phyloP scores from a whole-genome alignment of 2,329 filamentous ascomycete species.

The Penicillium decumbens region DNA sequence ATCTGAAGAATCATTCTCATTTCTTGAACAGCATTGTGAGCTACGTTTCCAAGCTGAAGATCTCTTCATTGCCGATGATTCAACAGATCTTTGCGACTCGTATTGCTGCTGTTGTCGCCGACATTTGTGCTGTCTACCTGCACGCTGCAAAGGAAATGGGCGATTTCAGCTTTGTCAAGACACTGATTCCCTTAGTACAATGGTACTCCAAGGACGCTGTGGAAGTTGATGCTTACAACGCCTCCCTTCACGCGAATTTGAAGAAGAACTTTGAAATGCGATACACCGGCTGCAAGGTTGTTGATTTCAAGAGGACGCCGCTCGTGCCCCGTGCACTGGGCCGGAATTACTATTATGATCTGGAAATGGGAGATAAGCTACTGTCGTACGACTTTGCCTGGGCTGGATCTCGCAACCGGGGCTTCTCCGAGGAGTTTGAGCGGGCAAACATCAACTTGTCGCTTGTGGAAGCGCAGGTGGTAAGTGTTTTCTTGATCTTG shows the following conservation, averaged over 20 bases:
- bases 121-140: conserved; percentile 85
- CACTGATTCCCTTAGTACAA: conserved; percentile 67
- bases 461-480: conserved; percentile 84
- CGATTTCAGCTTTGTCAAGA: conserved; percentile 62
- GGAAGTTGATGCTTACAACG: conserved; percentile 75
- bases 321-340: conserved; percentile 65
- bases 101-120: conserved; percentile 76
- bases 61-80: conserved; percentile 46
- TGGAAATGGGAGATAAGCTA: conserved; percentile 69
- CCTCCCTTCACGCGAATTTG: conserved; percentile 79
- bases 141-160: conserved; percentile 78
- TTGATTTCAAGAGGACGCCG: conserved; percentile 72
- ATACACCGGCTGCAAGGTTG: conserved; percentile 68
- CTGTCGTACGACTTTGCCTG: conserved; percentile 74
- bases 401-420: conserved; percentile 61
- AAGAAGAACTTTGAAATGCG: conserved; percentile 75
- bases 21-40: conserved; percentile 69
- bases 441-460: conserved; percentile 87
- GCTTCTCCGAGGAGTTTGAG: conserved; percentile 76
- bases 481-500: conserved; percentile 41
- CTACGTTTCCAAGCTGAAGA: conserved; percentile 61
- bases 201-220: conserved; percentile 78
- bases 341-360: conserved; percentile 75
- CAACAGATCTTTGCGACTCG: conserved; percentile 57
- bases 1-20: conserved; percentile 65